Evolutionary conservation across 73 alveolate genomes (phyloP), one percentile per base, ranked within the genome.

Genomic region (Stentor coeruleus): DNA sequence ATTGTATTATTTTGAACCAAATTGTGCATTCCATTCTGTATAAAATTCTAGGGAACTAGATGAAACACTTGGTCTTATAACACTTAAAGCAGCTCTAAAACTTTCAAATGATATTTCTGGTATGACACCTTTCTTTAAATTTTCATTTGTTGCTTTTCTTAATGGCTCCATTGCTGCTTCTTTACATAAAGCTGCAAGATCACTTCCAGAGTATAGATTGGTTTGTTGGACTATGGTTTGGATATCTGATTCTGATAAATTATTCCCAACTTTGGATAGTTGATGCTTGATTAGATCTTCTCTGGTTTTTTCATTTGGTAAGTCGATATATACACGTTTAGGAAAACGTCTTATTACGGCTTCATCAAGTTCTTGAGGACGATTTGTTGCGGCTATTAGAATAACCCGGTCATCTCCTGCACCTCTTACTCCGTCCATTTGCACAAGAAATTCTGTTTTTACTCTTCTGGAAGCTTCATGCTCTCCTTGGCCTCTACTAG

Each of bases 281-380:
- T n/a, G n/a, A n/a, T n/a, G n/a, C n/a, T n/a, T n/a, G n/a, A n/a
- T n/a, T n/a, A n/a, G n/a, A n/a, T n/a, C n/a, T n/a, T n/a, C n/a
- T n/a, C n/a, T n/a, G n/a, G n/a, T n/a, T n/a, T n/a, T n/a, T n/a
- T n/a, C 97, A 11, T 57, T 31, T 20, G 73, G 73, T 31, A 57
- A 57, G 28, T 57, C 73, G 28, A 57, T 57, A 57, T 57, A 49
- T 49, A 49, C 60, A 79, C 96, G 92, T 87, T 94, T 95, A 38
- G 88, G 84, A 77, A 94, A 87, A 84, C 98, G 90, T 86, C 98
- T 84, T 72, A 86, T 89, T 26, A 90, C 91, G 30, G 98, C 98
- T 82, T 92, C 97, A 60, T 97, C 99, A 37, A 97, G 91, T 86
- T 96, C 99, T 76, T 93, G 95, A 3, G 99, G 99, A 81, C 99